These are phyloP conservation scores for Scutellaria barbata DNA, from an alignment of 257 asterid genomes.

Conservation along the genomic window DNA sequence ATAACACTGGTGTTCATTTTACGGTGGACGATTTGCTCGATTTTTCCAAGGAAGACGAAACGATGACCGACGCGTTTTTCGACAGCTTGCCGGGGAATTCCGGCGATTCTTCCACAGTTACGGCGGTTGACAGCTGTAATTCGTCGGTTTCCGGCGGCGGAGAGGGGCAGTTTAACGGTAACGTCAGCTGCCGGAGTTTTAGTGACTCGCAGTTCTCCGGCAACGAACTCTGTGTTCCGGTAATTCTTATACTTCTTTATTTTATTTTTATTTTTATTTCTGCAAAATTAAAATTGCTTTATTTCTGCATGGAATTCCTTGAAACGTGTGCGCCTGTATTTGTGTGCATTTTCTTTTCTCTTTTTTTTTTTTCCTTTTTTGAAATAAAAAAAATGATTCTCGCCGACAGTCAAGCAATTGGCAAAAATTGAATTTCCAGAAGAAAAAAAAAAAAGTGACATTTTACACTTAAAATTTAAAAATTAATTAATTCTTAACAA, in stretches of 20 bases:
- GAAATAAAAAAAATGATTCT: not conserved
- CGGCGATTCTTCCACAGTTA: conserved; percentile 70
- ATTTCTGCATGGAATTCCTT: conserved; percentile 46
- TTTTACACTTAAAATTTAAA: conserved; percentile 8
- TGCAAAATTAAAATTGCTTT: not conserved
- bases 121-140: conserved; percentile 81
- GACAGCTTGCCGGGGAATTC: conserved; percentile 65
- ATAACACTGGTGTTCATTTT: conserved; percentile 48
- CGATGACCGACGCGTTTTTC: conserved; percentile 78
- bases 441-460: not conserved
- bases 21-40: conserved; percentile 83
- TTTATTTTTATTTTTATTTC: not conserved
- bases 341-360: conserved; percentile 20
- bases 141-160: conserved; percentile 79
- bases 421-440: conserved; percentile 29
- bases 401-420: conserved; percentile 44
- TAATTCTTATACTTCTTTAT: conserved; percentile 35
- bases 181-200: conserved; percentile 83
- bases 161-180: conserved; percentile 63
- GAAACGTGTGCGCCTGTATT: conserved; percentile 42
- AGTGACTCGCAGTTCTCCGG: conserved; percentile 70
- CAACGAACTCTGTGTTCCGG: conserved; percentile 92
- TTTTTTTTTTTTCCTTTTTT: not conserved
- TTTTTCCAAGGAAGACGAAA: conserved; percentile 87
- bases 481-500: conserved; percentile 11